Evolutionary conservation across 1,284 basidiomycete genomes (phyloP).

Genomic region (Cronartium ribicola): DNA sequence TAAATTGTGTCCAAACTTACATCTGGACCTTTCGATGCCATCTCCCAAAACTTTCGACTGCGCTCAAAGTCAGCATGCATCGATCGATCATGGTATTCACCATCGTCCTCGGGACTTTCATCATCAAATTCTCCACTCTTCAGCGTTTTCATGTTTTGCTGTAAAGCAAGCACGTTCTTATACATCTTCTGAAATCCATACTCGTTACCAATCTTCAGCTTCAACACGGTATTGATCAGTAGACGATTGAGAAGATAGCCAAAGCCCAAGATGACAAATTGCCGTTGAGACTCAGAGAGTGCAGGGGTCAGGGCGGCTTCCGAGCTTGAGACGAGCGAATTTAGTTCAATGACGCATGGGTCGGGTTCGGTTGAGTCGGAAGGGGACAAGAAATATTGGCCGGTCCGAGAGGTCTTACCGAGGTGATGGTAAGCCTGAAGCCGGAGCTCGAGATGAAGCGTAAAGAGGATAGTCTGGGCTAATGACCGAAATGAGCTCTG

Average conservation of each 20-base stretch:
- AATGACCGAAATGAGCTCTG: conserved; percentile 84
- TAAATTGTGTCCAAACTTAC: conserved; percentile 6
- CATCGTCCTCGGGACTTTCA: conserved; percentile 53
- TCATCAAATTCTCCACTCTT: conserved; percentile 46
- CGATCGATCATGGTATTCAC: conserved; percentile 51
- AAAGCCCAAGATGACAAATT: conserved; percentile 73
- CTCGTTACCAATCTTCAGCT: conserved; percentile 67
- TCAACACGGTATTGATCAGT: conserved; percentile 69
- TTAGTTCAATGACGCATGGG: conserved; percentile 80
- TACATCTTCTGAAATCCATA: conserved; percentile 82
- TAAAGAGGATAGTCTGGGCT: conserved; percentile 77
- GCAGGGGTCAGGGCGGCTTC: conserved; percentile 67
- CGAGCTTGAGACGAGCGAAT: conserved; percentile 69
- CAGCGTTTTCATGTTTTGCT: conserved; percentile 83
- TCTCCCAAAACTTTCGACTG: conserved; percentile 72
- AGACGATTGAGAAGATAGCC: conserved; percentile 80
- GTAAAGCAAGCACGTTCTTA: conserved; percentile 83
- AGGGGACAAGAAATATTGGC: conserved; percentile 46
- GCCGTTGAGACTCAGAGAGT: conserved; percentile 56
- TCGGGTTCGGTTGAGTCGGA: conserved; percentile 80
- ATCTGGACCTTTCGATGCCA: conserved; percentile 51
- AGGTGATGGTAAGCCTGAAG: conserved; percentile 79
- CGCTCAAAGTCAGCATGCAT: conserved; percentile 66
- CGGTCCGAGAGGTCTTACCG: conserved; percentile 52
- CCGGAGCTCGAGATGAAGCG: conserved; percentile 81